Evolutionary conservation across 371 early-diverging fungal genomes (phyloP), one percentile per base, ranked within the genome.

Genomic region (Mortierella sp.): DNA sequence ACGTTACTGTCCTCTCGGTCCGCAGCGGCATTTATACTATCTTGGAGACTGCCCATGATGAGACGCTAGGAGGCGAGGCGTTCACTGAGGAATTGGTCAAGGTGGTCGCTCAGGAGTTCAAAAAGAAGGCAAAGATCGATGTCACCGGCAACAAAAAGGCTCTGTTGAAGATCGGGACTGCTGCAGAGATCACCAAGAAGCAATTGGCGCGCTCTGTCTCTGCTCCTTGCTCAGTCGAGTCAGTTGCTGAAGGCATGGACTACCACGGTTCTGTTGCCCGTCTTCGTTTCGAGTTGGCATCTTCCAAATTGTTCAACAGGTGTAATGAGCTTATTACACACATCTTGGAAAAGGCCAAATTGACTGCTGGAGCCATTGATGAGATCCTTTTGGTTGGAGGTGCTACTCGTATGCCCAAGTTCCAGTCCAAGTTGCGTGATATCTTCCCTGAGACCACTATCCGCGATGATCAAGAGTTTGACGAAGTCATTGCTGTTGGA

Each of bases 401-500:
- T 60, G 85, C 97, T 58, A 93, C 98, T 64, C 96, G 99, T 84
- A 96, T 99, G 84, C 98, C 98, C 82, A 97, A 96, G 87, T 91
- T 99, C 71, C 91, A 93, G 78, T 78, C 91, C 70, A 87, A 94
- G 70, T 80, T 99, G 28, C 87, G 86, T 18, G 84, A 83, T 24
- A 87, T 93, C 78, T 99, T 99, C 87, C 88, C 90, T 57, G 82
- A 85, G 81, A 93, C 96, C 74, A 84, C 89, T 79, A 82, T 96
- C 66, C 87, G 93, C 62, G 72, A 80, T 49, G 90, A 91, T 19
- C 81, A 87, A 28, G 92, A 93, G 78, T 90, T 97, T 52, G 99
- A 99, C 81, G 99, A 99, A 83, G 95, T 96, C 56, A 94, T 99
- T 66, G 94, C 99, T 27, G 91, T 93, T 81, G 99, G 99, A 63